Base-by-base conservation (phyloP, 164 flowering plant species). In the Berberis thunbergii region DNA sequence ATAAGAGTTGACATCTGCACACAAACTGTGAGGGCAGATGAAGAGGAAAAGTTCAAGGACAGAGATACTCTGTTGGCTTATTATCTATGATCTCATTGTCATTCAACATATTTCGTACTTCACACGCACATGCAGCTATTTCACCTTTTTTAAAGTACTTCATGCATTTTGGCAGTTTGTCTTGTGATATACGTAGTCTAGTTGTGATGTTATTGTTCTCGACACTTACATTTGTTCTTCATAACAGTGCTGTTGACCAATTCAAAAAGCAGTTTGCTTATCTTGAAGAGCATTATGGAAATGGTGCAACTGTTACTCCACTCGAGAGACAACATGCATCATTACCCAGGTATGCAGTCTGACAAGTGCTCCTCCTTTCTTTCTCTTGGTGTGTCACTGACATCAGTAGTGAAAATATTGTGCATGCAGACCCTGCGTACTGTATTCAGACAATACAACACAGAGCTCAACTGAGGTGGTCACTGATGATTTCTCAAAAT, bases 271-370 rank as follows among this genome's bases (percentile, higher is more conserved):
- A 95, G 73, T 95, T 91, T 81, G 97, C 97, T 39, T 83, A 70
- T 65, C 94, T 95, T 60, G 99, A 95, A 80, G 99, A 95, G 78
- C 96, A 89, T 70, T 91, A 85, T 73, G 89, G 84, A 62, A 95
- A 91, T 60, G 97, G 95, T 67, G 70, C 82, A 26, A 67, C 80
- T 64, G 90, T 68, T 70, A 73, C 89, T 70, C 96, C 99, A 53
- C 94, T 79, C 62, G 97, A 86, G 71, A 91, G 99, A 75, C 96
- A 91, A 65, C 99, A 95, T 70, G 85, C 96, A 63, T 94, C 98
- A 55, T 77, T 95, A 61, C 99, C 99, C 7, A 85, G 99, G 99
- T 91, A 80, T 67, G 5, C 49, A 60, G 10, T 26, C 26, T 56
- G 11, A 0, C 0, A 7, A 26, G 39, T n/a, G 11, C 50, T 52